Percentiles rank a stretch among this genome's conserved stretches.
Conservation (phyloP, 805 yeast genomes). For the Schizosaccharomyces lindneri region DNA sequence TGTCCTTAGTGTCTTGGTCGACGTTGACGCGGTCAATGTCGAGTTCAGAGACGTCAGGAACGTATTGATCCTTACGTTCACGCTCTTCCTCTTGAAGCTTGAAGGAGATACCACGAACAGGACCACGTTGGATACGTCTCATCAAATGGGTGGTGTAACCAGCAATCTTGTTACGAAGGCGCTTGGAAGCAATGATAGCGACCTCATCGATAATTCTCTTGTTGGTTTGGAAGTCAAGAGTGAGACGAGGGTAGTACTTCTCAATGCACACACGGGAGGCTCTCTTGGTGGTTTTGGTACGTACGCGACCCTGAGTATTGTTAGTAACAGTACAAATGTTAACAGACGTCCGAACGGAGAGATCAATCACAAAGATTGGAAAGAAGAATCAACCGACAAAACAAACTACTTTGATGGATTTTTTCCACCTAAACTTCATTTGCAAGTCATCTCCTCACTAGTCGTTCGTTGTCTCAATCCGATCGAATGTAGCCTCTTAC, state of each 20-base stretch:
- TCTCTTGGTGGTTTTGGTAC: conserved; percentile 99
- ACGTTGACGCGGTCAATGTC: conserved; percentile 76
- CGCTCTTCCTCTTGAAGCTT: conserved; percentile 99
- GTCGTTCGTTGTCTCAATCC: no score
- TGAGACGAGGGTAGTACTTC: conserved; percentile 98
- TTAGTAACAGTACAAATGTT: background rate
- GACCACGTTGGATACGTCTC: conserved; percentile 99
- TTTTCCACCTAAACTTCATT: no score
- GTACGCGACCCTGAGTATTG: conserved; percentile 79
- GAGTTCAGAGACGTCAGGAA: conserved; percentile 98
- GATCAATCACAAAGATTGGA: background rate
- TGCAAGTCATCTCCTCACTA: background rate
- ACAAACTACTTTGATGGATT: no score
- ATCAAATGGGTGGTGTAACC: conserved; percentile 99
- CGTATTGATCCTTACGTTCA: conserved; percentile 98
- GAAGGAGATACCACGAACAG: conserved; percentile 99
- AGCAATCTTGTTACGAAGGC: conserved; percentile 99
- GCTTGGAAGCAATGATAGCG: conserved; percentile 96
- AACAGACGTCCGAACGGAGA: background rate
- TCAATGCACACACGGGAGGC: conserved; percentile 98
- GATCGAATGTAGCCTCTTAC: background rate
- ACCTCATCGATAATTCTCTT: conserved; percentile 96
- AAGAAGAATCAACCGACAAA: no score
- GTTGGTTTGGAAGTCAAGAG: conserved; percentile 98
- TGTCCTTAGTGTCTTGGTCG: conserved; percentile 87